Evolutionary conservation across 2,329 filamentous ascomycete species (phyloP).

Genomic region (Colletotrichum euphorbiae): DNA sequence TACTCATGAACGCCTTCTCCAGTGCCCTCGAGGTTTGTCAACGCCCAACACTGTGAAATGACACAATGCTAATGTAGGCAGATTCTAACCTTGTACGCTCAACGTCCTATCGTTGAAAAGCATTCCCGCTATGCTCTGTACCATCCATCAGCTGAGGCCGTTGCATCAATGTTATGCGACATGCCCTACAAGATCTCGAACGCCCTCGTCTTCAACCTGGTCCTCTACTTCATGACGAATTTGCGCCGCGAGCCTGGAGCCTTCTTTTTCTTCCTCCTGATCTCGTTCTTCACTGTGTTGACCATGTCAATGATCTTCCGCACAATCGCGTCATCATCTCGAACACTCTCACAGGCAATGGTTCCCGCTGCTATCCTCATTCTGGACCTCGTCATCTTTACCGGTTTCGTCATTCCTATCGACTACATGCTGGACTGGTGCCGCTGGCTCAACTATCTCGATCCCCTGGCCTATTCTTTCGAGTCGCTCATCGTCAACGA

Average conservation of each 20-base stretch:
- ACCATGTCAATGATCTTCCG: constrained; percentile 91
- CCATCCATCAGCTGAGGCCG: constrained; percentile 89
- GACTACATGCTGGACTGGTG: constrained; percentile 83
- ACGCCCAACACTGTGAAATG: constrained; percentile 21
- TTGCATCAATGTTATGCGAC: constrained; percentile 87
- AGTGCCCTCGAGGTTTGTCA: constrained; percentile 75
- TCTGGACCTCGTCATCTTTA: constrained; percentile 75
- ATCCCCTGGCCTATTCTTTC: constrained; percentile 84
- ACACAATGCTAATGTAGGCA: constrained; percentile 46
- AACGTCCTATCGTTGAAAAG: constrained; percentile 93
- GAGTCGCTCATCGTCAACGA: constrained; percentile 87
- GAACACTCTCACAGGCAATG: constrained; percentile 74
- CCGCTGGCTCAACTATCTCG: constrained; percentile 84
- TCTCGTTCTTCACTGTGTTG: constrained; percentile 79
- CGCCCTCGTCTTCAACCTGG: constrained; percentile 79
- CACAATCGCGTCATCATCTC: constrained; percentile 80
- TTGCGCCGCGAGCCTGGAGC: constrained; percentile 77
- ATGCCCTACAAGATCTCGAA: constrained; percentile 86
- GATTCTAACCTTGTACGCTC: constrained; percentile 87
- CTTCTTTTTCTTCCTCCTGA: constrained; percentile 88
- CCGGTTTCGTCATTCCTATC: constrained; percentile 75
- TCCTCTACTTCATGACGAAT: constrained; percentile 89
- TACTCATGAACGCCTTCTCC: constrained; percentile 86
- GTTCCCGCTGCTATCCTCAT: constrained; percentile 71
- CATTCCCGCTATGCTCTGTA: constrained; percentile 89